Conservation (phyloP, 805 yeast species). For the Saccharomycopsis selenospora region DNA sequence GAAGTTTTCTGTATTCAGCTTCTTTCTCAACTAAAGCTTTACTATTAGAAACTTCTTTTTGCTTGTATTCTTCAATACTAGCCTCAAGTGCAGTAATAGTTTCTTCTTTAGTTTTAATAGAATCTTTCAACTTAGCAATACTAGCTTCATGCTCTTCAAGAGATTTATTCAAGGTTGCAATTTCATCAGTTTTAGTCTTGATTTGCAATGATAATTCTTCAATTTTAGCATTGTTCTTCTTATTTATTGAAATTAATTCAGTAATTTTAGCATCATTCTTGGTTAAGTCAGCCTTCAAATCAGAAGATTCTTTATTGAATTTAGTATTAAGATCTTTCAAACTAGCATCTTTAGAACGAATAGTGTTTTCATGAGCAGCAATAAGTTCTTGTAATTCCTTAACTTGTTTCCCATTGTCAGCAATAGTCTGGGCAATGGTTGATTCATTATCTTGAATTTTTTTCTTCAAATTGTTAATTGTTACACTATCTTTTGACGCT, state of each 20-base stretch:
- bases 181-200: slow-evolving; percentile 1
- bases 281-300: background rate
- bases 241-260: background rate
- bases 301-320: background rate
- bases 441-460: background rate
- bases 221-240: background rate
- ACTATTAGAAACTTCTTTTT: background rate
- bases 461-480: background rate
- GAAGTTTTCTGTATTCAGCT: background rate
- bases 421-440: too few relatives aligned
- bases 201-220: background rate
- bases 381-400: background rate
- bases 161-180: background rate
- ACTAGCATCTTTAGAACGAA: background rate
- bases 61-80: background rate
- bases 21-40: background rate
- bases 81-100: background rate
- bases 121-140: slow-evolving; percentile 2
- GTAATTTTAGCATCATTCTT: slow-evolving; percentile 16
- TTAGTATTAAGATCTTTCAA: background rate
- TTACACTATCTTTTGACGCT: background rate
- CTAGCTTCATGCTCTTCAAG: slow-evolving; percentile 1
- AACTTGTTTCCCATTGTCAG: background rate
- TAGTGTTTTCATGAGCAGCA: background rate
- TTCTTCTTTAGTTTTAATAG: background rate